Conservation (phyloP, 257 asterid species). For the Ligustrum vulgare region DNA sequence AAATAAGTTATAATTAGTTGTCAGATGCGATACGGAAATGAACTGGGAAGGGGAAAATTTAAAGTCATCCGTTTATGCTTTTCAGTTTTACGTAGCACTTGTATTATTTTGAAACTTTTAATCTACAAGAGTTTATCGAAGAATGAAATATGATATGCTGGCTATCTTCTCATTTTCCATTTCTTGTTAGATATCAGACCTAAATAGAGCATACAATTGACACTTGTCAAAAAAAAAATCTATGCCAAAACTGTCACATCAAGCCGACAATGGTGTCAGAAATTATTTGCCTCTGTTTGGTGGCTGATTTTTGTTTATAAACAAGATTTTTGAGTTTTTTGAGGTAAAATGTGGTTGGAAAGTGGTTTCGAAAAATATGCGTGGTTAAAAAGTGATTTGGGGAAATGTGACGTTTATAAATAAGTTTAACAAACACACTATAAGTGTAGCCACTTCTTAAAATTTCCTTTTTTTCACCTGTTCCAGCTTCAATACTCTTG, state of each 20-base stretch:
- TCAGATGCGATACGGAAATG: neutral
- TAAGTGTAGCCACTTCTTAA: neutral
- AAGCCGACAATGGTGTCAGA: neutral
- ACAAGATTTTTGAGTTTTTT: too few relatives aligned
- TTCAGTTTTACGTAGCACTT: neutral
- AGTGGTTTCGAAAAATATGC: too few relatives aligned
- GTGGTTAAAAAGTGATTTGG: too few relatives aligned
- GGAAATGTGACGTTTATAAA: too few relatives aligned
- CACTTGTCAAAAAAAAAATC: neutral
- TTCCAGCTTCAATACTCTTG: slow-evolving; percentile 4
- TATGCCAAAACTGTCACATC: neutral
- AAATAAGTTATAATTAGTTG: neutral
- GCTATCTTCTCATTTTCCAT: neutral
- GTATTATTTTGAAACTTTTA: neutral
- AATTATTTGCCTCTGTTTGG: neutral
- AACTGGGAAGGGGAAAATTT: neutral
- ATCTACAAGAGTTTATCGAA: neutral
- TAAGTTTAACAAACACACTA: too few relatives aligned
- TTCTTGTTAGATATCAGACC: neutral
- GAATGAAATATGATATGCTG: neutral
- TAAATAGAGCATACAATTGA: neutral
- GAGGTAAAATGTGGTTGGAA: too few relatives aligned
- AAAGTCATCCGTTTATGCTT: neutral
- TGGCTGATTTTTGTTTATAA: too few relatives aligned
- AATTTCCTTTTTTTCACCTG: neutral